Evolutionary conservation across 1,284 basidiomycete genomes (phyloP).

Genomic region (Ceratobasidium sp.): DNA sequence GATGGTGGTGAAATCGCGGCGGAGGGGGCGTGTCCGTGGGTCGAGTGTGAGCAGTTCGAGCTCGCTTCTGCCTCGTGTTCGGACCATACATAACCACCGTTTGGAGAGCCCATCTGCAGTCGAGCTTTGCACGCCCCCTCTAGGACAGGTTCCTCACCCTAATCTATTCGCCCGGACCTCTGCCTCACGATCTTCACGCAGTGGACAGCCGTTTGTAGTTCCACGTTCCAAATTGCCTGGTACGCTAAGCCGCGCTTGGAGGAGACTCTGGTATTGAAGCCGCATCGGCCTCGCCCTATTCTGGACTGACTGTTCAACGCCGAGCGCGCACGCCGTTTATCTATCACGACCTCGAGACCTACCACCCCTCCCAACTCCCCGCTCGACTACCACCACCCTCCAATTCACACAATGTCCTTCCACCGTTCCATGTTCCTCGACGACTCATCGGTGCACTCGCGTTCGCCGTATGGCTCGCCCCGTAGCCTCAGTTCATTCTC

Average conservation of each 20-base stretch:
- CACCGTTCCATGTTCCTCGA: slow-evolving; percentile 44
- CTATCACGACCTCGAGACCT: slow-evolving; percentile 17
- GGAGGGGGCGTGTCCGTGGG: slow-evolving; percentile 18
- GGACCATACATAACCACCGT: slow-evolving; percentile 30
- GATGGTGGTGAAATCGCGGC: slow-evolving; percentile 4
- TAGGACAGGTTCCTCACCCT: slow-evolving; percentile 42
- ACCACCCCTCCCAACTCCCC: neutral
- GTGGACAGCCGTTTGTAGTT: slow-evolving; percentile 20
- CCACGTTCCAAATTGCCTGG: slow-evolving; percentile 36
- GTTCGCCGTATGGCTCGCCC: slow-evolving; percentile 12
- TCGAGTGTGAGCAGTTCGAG: neutral
- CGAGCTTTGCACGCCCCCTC: slow-evolving; percentile 33
- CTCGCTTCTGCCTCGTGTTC: slow-evolving; percentile 31
- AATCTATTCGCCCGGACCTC: slow-evolving; percentile 32
- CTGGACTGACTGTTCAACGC: slow-evolving; percentile 36
- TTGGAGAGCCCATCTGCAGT: neutral
- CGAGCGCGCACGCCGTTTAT: slow-evolving; percentile 30
- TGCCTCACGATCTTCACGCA: slow-evolving; percentile 25
- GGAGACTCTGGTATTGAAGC: slow-evolving; percentile 20
- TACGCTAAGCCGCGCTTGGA: slow-evolving; percentile 39
- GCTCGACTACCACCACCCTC: neutral
- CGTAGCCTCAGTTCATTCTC: slow-evolving; percentile 23
- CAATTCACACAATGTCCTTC: slow-evolving; percentile 25
- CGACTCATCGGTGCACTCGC: slow-evolving; percentile 32
- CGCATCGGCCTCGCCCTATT: slow-evolving; percentile 15